Base-by-base conservation (phyloP, 495 filamentous ascomycete genomes). In the Penicillium arizonense region DNA sequence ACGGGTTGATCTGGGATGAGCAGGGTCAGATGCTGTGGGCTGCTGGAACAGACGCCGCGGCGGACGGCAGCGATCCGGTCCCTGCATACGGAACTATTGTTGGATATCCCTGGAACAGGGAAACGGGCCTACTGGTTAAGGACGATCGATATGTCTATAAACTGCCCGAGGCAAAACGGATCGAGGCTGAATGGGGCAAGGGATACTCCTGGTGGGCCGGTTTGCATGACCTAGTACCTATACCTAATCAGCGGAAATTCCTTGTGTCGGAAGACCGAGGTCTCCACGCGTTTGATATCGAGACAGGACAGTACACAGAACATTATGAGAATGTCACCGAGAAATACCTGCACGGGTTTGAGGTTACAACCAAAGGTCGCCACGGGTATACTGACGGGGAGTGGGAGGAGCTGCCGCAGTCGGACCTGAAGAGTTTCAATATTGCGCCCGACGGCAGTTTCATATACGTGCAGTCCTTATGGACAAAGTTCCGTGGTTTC, bases 1-100 rank as follows among this genome's bases (percentile, higher is more conserved):
- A 68, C 43, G 59, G 40, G 20, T 52, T 68, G 59, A 62, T 68
- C 38, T 68, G 62, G 64, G 64, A 68, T 28, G 64, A 68, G 34
- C 38, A 53, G 20, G 59, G 43, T 3, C 62, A 63, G 48, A 58
- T 63, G 57, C 50, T 68, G 8, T 63, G 62, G 64, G 64, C 59
- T 9, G 51, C 53, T 11, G 64, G 64, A 3, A 68, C 64, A 12
- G 62, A 68, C 36, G 52, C 44, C 4, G 64, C 64, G 1, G 64
- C 64, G 7, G 64, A 68, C 33, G 64, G 64, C 4, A 53, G 56
- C 12, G 64, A 68, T 38, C 43, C 42, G 3, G 33, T 56, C 26
- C 64, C 64, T 9, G 64, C 64, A 23, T 51, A 60, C 23, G 58
- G 58, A 1, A 47, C 47, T 7, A 53, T 67, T 4, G 40, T 56